phyloP scores from a whole-genome alignment of 1,139 yeast species.

The Suhomyces kunorum region DNA sequence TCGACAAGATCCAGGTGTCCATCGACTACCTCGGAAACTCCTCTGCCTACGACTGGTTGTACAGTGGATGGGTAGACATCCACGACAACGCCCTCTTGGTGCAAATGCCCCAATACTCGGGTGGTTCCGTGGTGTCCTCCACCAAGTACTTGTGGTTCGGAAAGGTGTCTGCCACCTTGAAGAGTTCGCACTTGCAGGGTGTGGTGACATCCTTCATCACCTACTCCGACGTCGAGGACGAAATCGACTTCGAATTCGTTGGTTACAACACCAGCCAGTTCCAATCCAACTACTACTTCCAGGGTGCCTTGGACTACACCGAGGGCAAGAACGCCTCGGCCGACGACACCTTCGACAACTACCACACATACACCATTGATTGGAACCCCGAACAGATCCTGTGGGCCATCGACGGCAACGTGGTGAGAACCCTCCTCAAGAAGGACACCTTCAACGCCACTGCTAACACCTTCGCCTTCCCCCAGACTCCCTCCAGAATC shows the following conservation, averaged over 20 bases:
- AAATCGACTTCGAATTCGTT: slow-evolving; percentile 83
- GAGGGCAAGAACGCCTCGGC: slow-evolving; percentile 53
- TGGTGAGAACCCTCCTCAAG: slow-evolving; percentile 65
- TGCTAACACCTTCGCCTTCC: slow-evolving; percentile 58
- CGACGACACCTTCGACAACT: slow-evolving; percentile 60
- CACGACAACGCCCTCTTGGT: slow-evolving; percentile 56
- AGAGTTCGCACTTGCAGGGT: slow-evolving; percentile 75
- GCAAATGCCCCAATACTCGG: slow-evolving; percentile 78
- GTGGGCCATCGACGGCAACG: slow-evolving; percentile 76
- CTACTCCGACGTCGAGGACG: slow-evolving; percentile 85
- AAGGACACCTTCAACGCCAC: slow-evolving; percentile 72
- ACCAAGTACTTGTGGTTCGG: slow-evolving; percentile 88
- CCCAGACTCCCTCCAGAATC: slow-evolving; percentile 89
- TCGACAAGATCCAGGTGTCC: slow-evolving; percentile 32
- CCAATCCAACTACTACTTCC: slow-evolving; percentile 78
- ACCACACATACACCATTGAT: slow-evolving; percentile 77
- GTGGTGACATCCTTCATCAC: slow-evolving; percentile 85
- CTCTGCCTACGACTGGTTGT: slow-evolving; percentile 67
- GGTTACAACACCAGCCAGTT: slow-evolving; percentile 68
- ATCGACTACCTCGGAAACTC: slow-evolving; percentile 69
- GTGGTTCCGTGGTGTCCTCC: slow-evolving; percentile 82
- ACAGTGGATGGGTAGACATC: slow-evolving; percentile 65
- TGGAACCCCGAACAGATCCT: slow-evolving; percentile 74
- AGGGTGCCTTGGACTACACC: slow-evolving; percentile 69
- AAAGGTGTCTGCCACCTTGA: slow-evolving; percentile 64